Conservation (phyloP, 2,329 filamentous ascomycete genomes). For the Alternaria incomplexa region DNA sequence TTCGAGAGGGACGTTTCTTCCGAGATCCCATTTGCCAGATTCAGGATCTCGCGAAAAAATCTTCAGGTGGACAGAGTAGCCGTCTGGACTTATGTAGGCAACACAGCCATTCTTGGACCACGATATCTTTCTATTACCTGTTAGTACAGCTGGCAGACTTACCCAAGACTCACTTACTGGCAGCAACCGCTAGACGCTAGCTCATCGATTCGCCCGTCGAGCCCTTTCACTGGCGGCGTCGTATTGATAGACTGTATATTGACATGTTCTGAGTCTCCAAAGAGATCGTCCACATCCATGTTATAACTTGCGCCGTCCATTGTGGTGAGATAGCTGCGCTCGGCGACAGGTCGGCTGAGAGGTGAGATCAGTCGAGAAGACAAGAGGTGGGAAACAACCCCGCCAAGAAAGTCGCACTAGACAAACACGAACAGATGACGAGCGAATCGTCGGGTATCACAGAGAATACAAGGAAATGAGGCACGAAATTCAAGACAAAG, state of each 20-base stretch:
- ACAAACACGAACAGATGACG: constrained; percentile 1
- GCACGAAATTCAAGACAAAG: neutral
- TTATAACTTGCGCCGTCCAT: constrained; percentile 54
- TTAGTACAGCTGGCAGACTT: constrained; percentile 1
- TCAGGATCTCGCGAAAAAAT: constrained; percentile 73
- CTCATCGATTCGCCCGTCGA: constrained; percentile 77
- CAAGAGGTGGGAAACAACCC: neutral
- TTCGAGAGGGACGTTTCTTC: constrained; percentile 71
- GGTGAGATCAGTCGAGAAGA: neutral
- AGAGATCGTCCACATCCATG: constrained; percentile 54
- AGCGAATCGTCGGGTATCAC: constrained; percentile 29
- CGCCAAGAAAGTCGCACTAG: neutral
- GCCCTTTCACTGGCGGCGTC: constrained; percentile 66
- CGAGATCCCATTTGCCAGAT: constrained; percentile 77
- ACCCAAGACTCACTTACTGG: constrained; percentile 66
- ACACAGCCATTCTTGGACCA: constrained; percentile 91
- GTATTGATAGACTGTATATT: constrained; percentile 63
- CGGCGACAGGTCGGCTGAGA: neutral
- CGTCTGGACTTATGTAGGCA: constrained; percentile 77
- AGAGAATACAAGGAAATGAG: constrained; percentile 7
- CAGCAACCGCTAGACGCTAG: constrained; percentile 77
- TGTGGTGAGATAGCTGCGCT: constrained; percentile 48
- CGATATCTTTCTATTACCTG: constrained; percentile 68
- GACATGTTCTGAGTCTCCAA: constrained; percentile 62
- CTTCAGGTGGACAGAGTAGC: constrained; percentile 72